Conservation (phyloP, 257 asterid species). For the Cynanchum wilfordii region DNA sequence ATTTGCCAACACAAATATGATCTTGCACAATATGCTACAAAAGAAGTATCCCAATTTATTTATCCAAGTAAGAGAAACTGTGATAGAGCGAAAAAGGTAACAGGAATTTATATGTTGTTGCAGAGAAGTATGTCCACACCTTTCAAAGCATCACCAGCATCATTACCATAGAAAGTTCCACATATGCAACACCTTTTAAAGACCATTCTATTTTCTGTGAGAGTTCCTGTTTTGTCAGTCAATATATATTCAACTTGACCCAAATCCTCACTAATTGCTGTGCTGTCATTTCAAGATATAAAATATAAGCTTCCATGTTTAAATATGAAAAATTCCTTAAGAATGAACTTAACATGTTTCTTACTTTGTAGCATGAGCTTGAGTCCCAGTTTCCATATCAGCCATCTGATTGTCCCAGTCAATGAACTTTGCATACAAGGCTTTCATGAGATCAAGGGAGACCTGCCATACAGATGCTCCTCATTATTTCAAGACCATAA, state of each 20-base stretch:
- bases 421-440: slow-evolving; percentile 91
- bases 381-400: slow-evolving; percentile 76
- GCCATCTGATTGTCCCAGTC: slow-evolving; percentile 98
- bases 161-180: slow-evolving; percentile 85
- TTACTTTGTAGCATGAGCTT: slow-evolving; percentile 84
- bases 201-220: slow-evolving; percentile 93
- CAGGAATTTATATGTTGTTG: not conserved
- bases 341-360: slow-evolving; percentile 24
- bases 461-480: slow-evolving; percentile 39
- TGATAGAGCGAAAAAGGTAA: not conserved
- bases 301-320: slow-evolving; percentile 16
- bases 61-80: too few relatives aligned
- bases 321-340: not conserved
- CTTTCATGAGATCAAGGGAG: slow-evolving; percentile 90
- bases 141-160: slow-evolving; percentile 71
- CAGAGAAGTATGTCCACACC: slow-evolving; percentile 36
- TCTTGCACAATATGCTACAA: too few relatives aligned
- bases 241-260: slow-evolving; percentile 99
- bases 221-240: slow-evolving; percentile 99
- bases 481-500: not conserved
- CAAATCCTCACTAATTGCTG: slow-evolving; percentile 99
- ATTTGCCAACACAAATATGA: too few relatives aligned
- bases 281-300: slow-evolving; percentile 63
- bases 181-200: slow-evolving; percentile 84
- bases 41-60: too few relatives aligned